Evolutionary conservation across 805 yeast genomes (phyloP).

Genomic region (Cephaloascus albidus): DNA sequence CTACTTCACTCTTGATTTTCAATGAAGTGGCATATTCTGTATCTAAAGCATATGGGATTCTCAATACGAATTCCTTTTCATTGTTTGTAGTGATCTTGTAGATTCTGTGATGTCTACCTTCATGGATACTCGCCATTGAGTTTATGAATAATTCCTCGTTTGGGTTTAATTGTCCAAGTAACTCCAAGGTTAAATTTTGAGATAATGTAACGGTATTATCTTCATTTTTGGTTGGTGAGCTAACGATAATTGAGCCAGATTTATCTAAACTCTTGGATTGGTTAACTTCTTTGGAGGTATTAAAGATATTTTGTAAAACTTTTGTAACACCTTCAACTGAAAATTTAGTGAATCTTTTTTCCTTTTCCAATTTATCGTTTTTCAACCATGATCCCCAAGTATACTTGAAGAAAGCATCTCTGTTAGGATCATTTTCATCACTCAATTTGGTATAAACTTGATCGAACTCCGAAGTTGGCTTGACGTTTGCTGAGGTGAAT

Average conservation of each 20-base stretch:
- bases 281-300: slow-evolving; percentile 22
- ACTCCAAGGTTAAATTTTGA: slow-evolving; percentile 33
- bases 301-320: slow-evolving; percentile 35
- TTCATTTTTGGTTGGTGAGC: slow-evolving; percentile 26
- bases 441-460: slow-evolving; percentile 45
- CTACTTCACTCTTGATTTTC: slow-evolving; percentile 81
- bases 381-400: slow-evolving; percentile 94
- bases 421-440: slow-evolving; percentile 56
- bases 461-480: slow-evolving; percentile 1
- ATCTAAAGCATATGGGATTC: slow-evolving; percentile 79
- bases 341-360: slow-evolving; percentile 69
- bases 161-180: slow-evolving; percentile 34
- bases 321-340: slow-evolving; percentile 68
- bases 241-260: slow-evolving; percentile 12
- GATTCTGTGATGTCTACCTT: slow-evolving; percentile 89
- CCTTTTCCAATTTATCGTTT: slow-evolving; percentile 68
- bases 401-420: slow-evolving; percentile 72
- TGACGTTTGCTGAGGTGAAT: not conserved
- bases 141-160: slow-evolving; percentile 43
- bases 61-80: slow-evolving; percentile 55
- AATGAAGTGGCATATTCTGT: slow-evolving; percentile 55
- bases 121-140: slow-evolving; percentile 78
- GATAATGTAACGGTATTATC: slow-evolving; percentile 33
- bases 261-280: slow-evolving; percentile 14
- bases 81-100: slow-evolving; percentile 63